Base-by-base conservation (phyloP, 495 filamentous ascomycete genomes). In the Talaromyces ruber region DNA sequence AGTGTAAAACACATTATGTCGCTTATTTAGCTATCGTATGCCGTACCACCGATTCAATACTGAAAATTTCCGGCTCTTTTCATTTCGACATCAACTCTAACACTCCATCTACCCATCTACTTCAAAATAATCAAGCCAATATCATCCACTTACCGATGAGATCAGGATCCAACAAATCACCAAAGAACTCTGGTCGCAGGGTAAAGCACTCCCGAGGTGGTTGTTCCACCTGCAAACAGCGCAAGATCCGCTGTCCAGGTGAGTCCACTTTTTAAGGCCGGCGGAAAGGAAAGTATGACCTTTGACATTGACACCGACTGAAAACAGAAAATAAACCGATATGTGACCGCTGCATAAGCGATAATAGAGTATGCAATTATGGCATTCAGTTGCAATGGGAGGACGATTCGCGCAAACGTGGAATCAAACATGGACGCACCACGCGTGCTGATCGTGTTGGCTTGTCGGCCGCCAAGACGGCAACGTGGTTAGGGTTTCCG, bases 161-260 rank as follows among this genome's bases (percentile, higher is more conserved):
- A 60, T 7, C 8, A 28, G 39, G 18, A 16, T 25, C 37, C 21
- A 60, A 60, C 14, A n/a, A 45, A 60, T n/a, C 43, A 22, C 28
- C 24, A 14, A 51, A 50, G 24, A 37, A 47, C 39, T 30, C 59
- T 34, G 59, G 59, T 22, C 59, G 59, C 59, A 60, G 59, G 43
- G 59, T 60, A 60, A 60, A 28, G 16, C 59, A 60, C n/a, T 60
- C 59, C 14, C 59, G 59, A 4, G 59, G 39, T 32, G 77, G 77
- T 28, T 80, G 77, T 60, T 54, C 79, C 57, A 79, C 77, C 47
- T 80, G 77, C 61, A 69, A 76, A 55, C 70, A 71, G 47, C 74
- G 77, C 54, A 80, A 80, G 63, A 75, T 80, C 18, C 74, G 75
- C 59, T 80, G 77, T 51, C 59, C 59, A 18, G 59, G 59, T 60